Base-by-base conservation (phyloP, 75 land plant species). In the Pseudotsuga menziesii region DNA sequence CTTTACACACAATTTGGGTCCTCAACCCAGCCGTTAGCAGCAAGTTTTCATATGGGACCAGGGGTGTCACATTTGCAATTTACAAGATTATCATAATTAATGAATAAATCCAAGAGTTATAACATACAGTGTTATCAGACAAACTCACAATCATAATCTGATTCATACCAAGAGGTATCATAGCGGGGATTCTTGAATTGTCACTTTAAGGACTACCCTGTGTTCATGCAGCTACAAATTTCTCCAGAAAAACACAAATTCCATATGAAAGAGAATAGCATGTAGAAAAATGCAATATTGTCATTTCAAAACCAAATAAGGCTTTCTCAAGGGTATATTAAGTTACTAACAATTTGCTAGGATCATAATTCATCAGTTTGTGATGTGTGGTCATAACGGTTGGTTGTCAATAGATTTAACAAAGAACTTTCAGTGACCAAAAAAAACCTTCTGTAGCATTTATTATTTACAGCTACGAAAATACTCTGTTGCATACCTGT, bases 381-480 rank as follows among this genome's bases (percentile, higher is more conserved):
- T 39, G 61, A 5, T 73, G 44, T 14, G 25, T 60, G 75, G 3
- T 44, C 25, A 44, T 27, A 39, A 62, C 52, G 27, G 12, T 52
- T 13, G 54, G 25, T 52, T 22, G 26, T 27, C 44, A 77, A 25
- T 39, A 62, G 0, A 62, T 23, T n/a, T 39, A n/a, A 11, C 23
- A 9, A 12, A 7, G 44, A 39, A n/a, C 25, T 52, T n/a, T 32
- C 44, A 22, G 22, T 1, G 9, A 64, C 48, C n/a, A n/a, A 22
- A 41, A 7, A 39, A 61, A 41, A 0, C 17, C 5, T n/a, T 11
- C 7, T 35, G 3, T 32, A 20, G 15, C 20, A 76, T n/a, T 27
- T 39, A 26, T 4, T 48, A 66, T 74, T 85, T 80, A 29, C 4
- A 44, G 78, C 2, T 35, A 7, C 11, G 23, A 14, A 69, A 23